Percentiles rank a stretch among this genome's conserved stretches.
phyloP scores from a whole-genome alignment of 331 rosid genomes.

The Pyracantha coccinea region DNA sequence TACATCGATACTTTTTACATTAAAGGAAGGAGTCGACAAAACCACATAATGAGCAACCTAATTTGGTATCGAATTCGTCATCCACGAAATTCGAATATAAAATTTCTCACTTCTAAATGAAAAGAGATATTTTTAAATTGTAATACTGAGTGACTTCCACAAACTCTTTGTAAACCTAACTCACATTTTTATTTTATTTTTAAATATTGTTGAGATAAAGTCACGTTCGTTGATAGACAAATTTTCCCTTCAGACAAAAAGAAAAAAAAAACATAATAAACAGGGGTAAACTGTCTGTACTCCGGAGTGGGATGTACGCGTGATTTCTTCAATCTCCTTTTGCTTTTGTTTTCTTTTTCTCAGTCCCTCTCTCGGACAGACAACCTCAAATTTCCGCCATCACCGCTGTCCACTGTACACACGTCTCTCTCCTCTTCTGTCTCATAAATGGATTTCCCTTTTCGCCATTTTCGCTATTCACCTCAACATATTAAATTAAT shows the following conservation, averaged over 20 bases:
- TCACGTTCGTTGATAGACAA: not conserved
- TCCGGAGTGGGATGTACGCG: not conserved
- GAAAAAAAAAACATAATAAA: not conserved
- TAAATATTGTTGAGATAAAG: not conserved
- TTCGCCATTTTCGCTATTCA: not conserved
- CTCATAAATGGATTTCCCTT: not conserved
- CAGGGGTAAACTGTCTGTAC: not conserved
- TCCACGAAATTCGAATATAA: too few relatives aligned
- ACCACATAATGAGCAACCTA: too few relatives aligned
- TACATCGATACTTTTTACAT: too few relatives aligned
- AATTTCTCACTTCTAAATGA: too few relatives aligned
- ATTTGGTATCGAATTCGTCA: too few relatives aligned
- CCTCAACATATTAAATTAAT: too few relatives aligned
- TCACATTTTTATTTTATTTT: not conserved
- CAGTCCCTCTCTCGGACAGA: not conserved
- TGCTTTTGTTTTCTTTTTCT: too few relatives aligned
- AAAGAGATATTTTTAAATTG: too few relatives aligned
- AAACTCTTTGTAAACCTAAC: too few relatives aligned
- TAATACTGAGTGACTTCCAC: too few relatives aligned
- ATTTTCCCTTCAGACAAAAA: not conserved
- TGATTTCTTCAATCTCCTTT: not conserved
- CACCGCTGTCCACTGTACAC: conserved; percentile 30
- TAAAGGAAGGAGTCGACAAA: accelerated
- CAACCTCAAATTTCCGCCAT: conserved; percentile 43
- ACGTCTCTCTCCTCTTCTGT: conserved; percentile 20